Base-by-base conservation (phyloP, 1,139 yeast species). In the Hyphopichia fennica region DNA sequence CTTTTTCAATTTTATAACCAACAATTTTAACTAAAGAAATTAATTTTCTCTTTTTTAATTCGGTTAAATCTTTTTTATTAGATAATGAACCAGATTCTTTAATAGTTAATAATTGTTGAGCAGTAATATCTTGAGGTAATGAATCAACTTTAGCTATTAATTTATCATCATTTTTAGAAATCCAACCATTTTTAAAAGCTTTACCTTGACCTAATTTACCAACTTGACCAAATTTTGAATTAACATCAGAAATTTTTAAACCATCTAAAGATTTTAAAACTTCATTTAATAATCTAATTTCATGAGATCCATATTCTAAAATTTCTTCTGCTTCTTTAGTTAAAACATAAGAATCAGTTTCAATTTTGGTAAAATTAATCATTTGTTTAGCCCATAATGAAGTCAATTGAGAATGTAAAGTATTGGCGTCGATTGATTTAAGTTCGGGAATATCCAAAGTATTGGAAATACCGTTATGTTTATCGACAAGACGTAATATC, bases 151-250 rank as follows among this genome's bases (percentile, higher is more conserved):
- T 81, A 19, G 89, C 70, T 39, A 87, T 79, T 53, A 93, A 76
- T 58, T 75, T 81, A 54, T 87, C 96, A 41, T 95, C 96, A 49
- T 85, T 87, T 65, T 93, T 93, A 52, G 80, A 71, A 57, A 93
- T 83, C 99, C 99, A 93, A 39, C 96, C 96, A 65, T 91, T 91
- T 69, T 90, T 93, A 78, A 93, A 93, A n/a, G 98, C 99, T 58
- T 91, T 85, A 56, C 96, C 96, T 70, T 93, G 99, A 46, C 99
- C 99, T 49, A 91, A 78, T 56, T 85, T 84, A 45, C 97, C 98
- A 48, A 82, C 79, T 39, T 82, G 70, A 40, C 98, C 97, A 65
- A 91, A 74, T 50, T 84, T 80, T 45, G 81, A 64, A 52, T 81
- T 80, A 45, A 93, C 95, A 45, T 93, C 97, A 19, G 86, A 64